Evolutionary conservation across 2,329 filamentous ascomycete genomes (phyloP).

Genomic region (Drechslerella dactyloides): DNA sequence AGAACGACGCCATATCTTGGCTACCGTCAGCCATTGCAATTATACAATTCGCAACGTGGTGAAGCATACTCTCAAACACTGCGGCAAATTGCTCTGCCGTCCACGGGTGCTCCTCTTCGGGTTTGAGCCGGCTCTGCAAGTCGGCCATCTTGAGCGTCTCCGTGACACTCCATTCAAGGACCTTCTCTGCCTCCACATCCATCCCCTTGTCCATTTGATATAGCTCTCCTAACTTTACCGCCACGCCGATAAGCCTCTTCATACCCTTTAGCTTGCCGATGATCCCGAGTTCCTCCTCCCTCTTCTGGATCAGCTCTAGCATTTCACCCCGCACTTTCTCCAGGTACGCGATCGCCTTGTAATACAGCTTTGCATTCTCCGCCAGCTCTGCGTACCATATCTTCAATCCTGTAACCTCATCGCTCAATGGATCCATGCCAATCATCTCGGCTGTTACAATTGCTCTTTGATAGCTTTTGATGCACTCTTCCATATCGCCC

Average conservation of each 20-base stretch:
- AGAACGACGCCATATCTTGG: conserved; percentile 74
- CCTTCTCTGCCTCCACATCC: conserved; percentile 71
- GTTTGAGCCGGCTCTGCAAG: conserved; percentile 17
- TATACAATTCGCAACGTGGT: conserved; percentile 56
- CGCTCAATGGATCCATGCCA: conserved; percentile 84
- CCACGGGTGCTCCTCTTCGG: conserved; percentile 60
- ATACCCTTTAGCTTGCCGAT: conserved; percentile 70
- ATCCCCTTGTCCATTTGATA: conserved; percentile 61
- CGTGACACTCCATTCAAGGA: conserved; percentile 80
- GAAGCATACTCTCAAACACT: conserved; percentile 68
- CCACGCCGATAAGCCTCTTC: conserved; percentile 75
- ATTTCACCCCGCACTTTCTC: conserved; percentile 77
- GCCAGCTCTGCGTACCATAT: conserved; percentile 80
- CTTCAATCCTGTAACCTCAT: conserved; percentile 88
- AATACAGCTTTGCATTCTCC: conserved; percentile 74
- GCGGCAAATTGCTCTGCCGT: conserved; percentile 74
- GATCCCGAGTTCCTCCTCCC: conserved; percentile 58
- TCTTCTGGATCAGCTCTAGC: conserved; percentile 61
- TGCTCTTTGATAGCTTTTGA: conserved; percentile 83
- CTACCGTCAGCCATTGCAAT: conserved; percentile 58
- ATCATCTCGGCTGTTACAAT: conserved; percentile 74
- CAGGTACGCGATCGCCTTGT: conserved; percentile 75
- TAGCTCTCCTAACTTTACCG: conserved; percentile 82
- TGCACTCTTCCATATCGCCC: conserved; percentile 75
- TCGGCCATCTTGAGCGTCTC: conserved; percentile 72